Evolutionary conservation across 192 early-diverging fungal species (phyloP).

Genomic region (Backusella westeae): DNA sequence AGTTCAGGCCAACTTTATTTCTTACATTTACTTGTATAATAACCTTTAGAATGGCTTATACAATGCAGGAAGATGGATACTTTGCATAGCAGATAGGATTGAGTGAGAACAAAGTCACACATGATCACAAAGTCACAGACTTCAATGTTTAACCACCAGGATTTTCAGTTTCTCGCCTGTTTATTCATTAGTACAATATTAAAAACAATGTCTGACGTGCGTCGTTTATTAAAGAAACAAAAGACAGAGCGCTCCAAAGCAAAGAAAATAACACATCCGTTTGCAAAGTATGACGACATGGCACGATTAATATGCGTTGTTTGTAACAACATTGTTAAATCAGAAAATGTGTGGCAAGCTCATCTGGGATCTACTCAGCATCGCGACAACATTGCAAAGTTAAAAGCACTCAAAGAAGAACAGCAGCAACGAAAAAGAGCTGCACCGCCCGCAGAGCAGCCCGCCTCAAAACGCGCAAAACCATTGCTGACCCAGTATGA

Average conservation of each 20-base stretch:
- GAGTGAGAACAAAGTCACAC: background rate
- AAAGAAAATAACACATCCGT: conserved; percentile 43
- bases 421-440: conserved; percentile 33
- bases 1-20: no score
- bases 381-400: conserved; percentile 42
- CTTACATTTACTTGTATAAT: no score
- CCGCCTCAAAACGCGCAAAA: conserved; percentile 31
- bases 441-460: conserved; percentile 14
- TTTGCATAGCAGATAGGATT: background rate
- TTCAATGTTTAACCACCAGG: background rate
- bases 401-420: conserved; percentile 44
- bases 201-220: conserved; percentile 19
- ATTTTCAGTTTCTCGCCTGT: background rate
- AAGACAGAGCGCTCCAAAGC: conserved; percentile 17
- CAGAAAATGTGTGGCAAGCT: conserved; percentile 44
- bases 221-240: conserved; percentile 32
- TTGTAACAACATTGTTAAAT: conserved; percentile 39
- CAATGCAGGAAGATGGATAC: no score
- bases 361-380: conserved; percentile 44
- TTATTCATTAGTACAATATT: background rate
- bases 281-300: conserved; percentile 50
- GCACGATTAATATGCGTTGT: conserved; percentile 44
- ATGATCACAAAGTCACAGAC: background rate
- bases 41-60: no score
- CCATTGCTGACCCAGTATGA: conserved; percentile 31